Conservation (phyloP, 129 eudicot genomes). For the Helianthus annuus region DNA sequence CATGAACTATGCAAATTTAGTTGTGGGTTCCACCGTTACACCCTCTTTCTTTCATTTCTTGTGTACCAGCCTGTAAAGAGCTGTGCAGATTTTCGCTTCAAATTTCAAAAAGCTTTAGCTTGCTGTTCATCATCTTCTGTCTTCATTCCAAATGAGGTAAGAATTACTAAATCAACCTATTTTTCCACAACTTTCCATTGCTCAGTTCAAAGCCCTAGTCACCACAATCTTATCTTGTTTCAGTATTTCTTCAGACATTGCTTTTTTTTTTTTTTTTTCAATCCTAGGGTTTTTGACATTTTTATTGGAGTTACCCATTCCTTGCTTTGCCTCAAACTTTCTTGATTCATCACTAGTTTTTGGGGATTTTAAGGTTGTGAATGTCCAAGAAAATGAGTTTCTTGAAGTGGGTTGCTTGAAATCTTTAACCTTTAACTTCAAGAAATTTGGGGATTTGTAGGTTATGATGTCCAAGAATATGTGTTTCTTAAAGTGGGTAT, state of each 20-base stretch:
- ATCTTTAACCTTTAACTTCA: background rate
- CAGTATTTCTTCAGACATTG: background rate
- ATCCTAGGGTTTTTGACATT: conserved; percentile 11
- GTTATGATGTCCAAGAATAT: too few relatives aligned
- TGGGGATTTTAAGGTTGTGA: too few relatives aligned
- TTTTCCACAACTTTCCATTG: too few relatives aligned
- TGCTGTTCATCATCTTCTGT: background rate
- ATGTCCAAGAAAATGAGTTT: background rate
- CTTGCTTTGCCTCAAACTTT: background rate
- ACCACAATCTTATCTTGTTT: background rate
- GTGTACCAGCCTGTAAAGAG: conserved; percentile 61
- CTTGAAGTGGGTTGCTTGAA: conserved; percentile 7
- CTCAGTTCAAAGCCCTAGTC: conserved; percentile 23
- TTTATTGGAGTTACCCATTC: background rate
- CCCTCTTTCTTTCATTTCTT: background rate
- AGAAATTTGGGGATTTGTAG: background rate
- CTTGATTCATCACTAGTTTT: too few relatives aligned
- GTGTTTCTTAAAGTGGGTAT: conserved; percentile 13
- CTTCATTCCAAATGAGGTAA: conserved; percentile 32
- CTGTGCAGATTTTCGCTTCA: conserved; percentile 29
- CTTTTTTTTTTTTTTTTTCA: too few relatives aligned
- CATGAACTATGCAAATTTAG: conserved; percentile 14
- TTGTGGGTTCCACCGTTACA: conserved; percentile 41
- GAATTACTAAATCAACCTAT: background rate
- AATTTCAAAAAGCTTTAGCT: conserved; percentile 34